phyloP scores from a whole-genome alignment of 805 yeast species.

The Candida lessepsii region DNA sequence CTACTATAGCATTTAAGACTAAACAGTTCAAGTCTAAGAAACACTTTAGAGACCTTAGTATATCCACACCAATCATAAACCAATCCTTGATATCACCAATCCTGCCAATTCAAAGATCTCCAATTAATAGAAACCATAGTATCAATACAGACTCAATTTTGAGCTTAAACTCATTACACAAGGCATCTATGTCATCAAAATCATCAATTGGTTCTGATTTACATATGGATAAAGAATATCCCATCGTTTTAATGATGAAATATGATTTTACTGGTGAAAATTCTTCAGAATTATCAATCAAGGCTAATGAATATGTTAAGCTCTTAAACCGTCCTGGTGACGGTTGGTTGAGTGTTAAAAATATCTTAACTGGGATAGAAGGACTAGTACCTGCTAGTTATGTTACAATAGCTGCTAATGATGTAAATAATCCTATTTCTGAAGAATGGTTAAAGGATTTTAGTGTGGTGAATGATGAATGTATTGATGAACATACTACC shows the following conservation, averaged over 20 bases:
- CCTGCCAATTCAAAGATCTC: neutral
- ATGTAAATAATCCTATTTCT: conserved; percentile 30
- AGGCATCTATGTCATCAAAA: conserved; percentile 1
- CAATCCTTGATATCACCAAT: neutral
- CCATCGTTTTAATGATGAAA: conserved; percentile 28
- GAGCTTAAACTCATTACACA: neutral
- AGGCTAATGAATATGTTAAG: conserved; percentile 28
- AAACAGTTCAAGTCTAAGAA: conserved; percentile 24
- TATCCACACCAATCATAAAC: conserved; percentile 17
- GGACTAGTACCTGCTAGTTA: conserved; percentile 42
- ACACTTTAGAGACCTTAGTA: conserved; percentile 25
- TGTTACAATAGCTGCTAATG: conserved; percentile 40
- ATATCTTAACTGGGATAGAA: conserved; percentile 20
- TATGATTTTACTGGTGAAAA: conserved; percentile 32
- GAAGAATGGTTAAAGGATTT: conserved; percentile 30
- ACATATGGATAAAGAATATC: neutral
- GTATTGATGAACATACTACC: neutral
- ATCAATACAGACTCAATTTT: neutral
- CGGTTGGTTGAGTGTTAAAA: conserved; percentile 40
- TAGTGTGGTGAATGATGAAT: neutral
- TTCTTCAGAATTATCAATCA: conserved; percentile 26
- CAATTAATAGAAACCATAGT: neutral
- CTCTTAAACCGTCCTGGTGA: conserved; percentile 36
- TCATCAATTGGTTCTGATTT: conserved; percentile 1
- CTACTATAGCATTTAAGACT: conserved; percentile 24